phyloP scores from a whole-genome alignment of 1,139 yeast genomes.

The Saccharomyces pastorianus region DNA sequence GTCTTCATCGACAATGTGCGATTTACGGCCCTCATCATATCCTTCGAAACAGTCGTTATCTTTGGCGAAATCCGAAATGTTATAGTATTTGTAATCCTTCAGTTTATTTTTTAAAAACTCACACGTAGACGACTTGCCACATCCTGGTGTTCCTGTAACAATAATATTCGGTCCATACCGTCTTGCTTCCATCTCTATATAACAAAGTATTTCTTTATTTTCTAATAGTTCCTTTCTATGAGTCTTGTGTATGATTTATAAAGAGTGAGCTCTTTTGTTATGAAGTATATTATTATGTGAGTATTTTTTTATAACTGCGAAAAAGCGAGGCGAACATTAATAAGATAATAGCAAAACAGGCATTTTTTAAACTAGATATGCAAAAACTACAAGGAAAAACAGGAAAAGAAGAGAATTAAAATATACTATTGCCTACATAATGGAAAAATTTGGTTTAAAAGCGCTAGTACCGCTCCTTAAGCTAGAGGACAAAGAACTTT shows the following conservation, averaged over 20 bases:
- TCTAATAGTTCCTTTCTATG: neutral
- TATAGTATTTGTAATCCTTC: constrained; percentile 47
- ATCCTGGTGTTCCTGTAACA: constrained; percentile 95
- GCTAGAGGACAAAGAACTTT: constrained; percentile 21
- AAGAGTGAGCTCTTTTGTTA: neutral
- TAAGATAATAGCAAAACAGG: neutral
- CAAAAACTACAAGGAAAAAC: neutral
- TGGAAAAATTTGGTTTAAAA: constrained; percentile 64
- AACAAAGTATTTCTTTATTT: neutral
- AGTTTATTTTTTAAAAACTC: constrained; percentile 50
- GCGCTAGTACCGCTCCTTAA: constrained; percentile 63
- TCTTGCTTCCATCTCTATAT: constrained; percentile 13
- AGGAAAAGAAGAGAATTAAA: neutral
- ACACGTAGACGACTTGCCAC: constrained; percentile 89
- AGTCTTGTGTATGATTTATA: neutral
- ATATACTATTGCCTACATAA: constrained; percentile 12
- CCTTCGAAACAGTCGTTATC: constrained; percentile 72
- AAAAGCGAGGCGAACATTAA: neutral
- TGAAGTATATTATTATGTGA: neutral
- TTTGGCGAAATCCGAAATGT: constrained; percentile 77
- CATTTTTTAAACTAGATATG: neutral
- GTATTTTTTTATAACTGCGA: neutral
- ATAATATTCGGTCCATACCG: constrained; percentile 61
- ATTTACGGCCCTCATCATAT: constrained; percentile 75
- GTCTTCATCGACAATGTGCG: constrained; percentile 89